Evolutionary conservation across 257 asterid species (phyloP).

Genomic region (Thymus mandschuricus): DNA sequence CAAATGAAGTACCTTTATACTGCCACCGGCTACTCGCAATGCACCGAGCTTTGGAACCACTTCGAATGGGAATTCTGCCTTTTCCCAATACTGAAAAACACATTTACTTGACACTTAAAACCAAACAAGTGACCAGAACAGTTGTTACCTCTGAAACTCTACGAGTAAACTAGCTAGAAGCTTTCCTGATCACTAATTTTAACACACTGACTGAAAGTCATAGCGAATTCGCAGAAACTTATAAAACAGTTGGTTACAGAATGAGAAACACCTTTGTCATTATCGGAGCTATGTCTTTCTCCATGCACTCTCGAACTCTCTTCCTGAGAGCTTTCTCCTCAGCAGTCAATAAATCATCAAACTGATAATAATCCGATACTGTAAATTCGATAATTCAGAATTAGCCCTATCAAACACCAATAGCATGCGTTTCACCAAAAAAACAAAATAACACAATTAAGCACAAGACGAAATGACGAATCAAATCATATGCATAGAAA

Average conservation of each 20-base stretch:
- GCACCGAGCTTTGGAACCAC: no score
- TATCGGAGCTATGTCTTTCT: no score
- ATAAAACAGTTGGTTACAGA: neutral
- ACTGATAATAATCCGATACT: no score
- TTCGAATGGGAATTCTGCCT: slow-evolving; percentile 96
- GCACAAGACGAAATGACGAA: no score
- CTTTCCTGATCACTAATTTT: slow-evolving; percentile 1
- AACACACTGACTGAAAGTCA: neutral
- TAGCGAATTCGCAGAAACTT: neutral
- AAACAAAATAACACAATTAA: neutral
- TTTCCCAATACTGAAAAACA: slow-evolving; percentile 88
- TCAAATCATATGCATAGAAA: neutral
- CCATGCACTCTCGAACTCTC: no score
- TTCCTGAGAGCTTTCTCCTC: no score
- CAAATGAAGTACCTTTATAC: no score
- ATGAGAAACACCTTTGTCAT: no score
- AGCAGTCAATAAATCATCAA: no score
- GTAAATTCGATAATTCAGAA: slow-evolving; percentile 22
- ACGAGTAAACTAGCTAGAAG: slow-evolving; percentile 6
- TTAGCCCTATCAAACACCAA: slow-evolving; percentile 17
- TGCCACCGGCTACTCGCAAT: no score
- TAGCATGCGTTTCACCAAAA: neutral
- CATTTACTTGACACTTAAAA: slow-evolving; percentile 23
- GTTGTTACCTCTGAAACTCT: neutral
- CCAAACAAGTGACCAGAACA: slow-evolving; percentile 13